Evolutionary conservation across 805 yeast species (phyloP), one percentile per base, ranked within the genome.

Genomic region (Yarrowia sp.): DNA sequence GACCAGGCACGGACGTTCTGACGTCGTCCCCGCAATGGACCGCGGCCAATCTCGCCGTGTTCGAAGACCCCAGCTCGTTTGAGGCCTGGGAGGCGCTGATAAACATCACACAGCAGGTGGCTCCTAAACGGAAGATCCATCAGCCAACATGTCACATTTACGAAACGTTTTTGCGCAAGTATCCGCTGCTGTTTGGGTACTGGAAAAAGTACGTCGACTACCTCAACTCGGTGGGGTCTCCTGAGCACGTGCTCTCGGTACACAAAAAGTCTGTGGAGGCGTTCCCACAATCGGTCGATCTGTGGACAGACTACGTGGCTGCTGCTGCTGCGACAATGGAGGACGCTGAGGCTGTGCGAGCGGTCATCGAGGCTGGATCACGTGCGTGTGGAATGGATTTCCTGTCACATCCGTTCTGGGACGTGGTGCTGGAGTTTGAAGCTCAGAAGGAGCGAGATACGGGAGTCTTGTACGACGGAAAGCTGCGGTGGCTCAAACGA

Each of bases 341-440:
- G 14, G 52, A 42, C 32, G 15, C 36, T 7, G 72, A 69, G n/a
- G 63, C 67, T 11, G 53, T 69, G 2, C 42, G 73, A 8, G 68
- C 56, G 3, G 72, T 76, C 14, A 89, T 87, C 70, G 75, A 80
- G 22, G 77, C 79, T 0, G 93, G 89, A 0, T 76, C 84, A 1
- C 72, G 74, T 3, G 71, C 78, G 8, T 82, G 88, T 52, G 98
- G 97, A 0, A 76, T 80, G 42, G 90, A 91, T 70, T 95, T 90
- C 78, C 80, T 89, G 72, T 84, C 96, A 0, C 93, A 91, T 74
- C 82, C 88, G 0, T 76, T 94, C 50, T 94, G 98, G 98, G 97
- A 93, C 75, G 81, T 83, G 69, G 87, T 86, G 71, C 77, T 95
- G 26, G 87, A 82, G 52, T 89, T 86, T 80, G 88, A 86, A 72